Evolutionary conservation across 163 green algal species (phyloP).

Genomic region (Coccomyxa subellipsoidea): DNA sequence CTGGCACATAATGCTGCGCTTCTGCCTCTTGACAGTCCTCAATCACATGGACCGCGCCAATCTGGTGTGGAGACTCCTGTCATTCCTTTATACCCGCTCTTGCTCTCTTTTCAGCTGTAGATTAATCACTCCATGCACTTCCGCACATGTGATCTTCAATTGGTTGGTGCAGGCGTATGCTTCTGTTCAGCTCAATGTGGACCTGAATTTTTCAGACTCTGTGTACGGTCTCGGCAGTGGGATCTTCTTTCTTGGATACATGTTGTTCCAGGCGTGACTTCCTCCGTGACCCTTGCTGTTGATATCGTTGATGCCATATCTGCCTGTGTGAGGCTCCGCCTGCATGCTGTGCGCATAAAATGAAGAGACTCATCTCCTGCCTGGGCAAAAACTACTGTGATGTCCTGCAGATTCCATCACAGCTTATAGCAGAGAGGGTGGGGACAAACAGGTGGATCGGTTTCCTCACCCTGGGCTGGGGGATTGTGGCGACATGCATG

Average conservation of each 20-base stretch:
- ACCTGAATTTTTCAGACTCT: conserved; percentile 5
- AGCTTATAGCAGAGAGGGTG: conserved; percentile 8
- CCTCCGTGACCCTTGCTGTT: neutral
- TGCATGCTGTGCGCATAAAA: too few species aligned
- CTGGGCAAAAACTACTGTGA: neutral
- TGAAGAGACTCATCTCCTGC: neutral
- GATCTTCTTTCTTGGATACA: conserved; percentile 14
- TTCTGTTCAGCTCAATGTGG: conserved; percentile 12
- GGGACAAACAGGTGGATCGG: conserved; percentile 4
- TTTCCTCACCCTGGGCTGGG: conserved; percentile 14
- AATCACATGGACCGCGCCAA: conserved; percentile 23
- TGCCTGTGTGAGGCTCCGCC: too few species aligned
- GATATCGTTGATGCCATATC: neutral
- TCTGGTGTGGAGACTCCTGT: neutral
- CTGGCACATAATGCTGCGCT: conserved; percentile 15
- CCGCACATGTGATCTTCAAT: neutral
- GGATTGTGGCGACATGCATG: conserved; percentile 8
- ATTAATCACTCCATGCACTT: neutral
- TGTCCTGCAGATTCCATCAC: neutral
- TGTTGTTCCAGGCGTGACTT: conserved; percentile 3
- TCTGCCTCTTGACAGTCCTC: conserved; percentile 10
- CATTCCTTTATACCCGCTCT: too few species aligned
- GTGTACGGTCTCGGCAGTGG: conserved; percentile 8
- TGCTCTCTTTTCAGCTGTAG: neutral
- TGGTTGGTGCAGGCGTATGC: conserved; percentile 14